Evolutionary conservation across 2,329 filamentous ascomycete species (phyloP), one percentile per base, ranked within the genome.

Genomic region (Epichloe hybrida): DNA sequence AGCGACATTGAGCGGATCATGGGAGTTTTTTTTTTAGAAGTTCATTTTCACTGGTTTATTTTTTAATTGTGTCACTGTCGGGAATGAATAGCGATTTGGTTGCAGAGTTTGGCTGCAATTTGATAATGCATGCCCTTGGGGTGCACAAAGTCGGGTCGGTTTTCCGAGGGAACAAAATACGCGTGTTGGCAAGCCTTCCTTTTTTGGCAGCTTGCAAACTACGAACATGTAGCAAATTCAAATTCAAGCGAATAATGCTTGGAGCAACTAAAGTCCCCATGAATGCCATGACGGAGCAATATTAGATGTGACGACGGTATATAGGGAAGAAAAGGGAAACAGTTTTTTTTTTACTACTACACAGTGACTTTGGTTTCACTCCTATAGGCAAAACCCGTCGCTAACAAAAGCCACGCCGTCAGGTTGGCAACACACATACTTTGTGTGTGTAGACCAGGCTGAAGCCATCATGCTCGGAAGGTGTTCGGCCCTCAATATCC

Each of bases 1-100:
- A 49, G 48, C 45, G 48, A 51, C 40, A 23, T 47, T 53, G 50
- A 46, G 55, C 13, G 49, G 46, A 46, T 47, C 48, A 55, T 47
- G 51, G 56, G 55, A 59, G 53, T 59, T 58, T 54, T 17, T 54
- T 17, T 1, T 11, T 2, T 15, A n/a, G n/a, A n/a, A 17, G 17
- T 17, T n/a, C 21, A 21, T 23, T 21, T 53, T 53, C 17, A 35
- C 9, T 38, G 42, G 31, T 2, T 31, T 31, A 47, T 52, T 50
- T 52, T 21, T n/a, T 35, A 11, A 45, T 45, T 41, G 3, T 50
- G 34, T 42, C 23, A 21, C 48, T 44, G 17, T 50, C 11, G 15
- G 42, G 48, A 50, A 54, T 50, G 52, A 52, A 51, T 49, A 54
- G 52, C 50, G 53, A 56, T 47, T 48, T 55, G 46, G 17, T 38